Conservation (phyloP, 2,329 filamentous ascomycete genomes). For the Penicillium sp. region DNA sequence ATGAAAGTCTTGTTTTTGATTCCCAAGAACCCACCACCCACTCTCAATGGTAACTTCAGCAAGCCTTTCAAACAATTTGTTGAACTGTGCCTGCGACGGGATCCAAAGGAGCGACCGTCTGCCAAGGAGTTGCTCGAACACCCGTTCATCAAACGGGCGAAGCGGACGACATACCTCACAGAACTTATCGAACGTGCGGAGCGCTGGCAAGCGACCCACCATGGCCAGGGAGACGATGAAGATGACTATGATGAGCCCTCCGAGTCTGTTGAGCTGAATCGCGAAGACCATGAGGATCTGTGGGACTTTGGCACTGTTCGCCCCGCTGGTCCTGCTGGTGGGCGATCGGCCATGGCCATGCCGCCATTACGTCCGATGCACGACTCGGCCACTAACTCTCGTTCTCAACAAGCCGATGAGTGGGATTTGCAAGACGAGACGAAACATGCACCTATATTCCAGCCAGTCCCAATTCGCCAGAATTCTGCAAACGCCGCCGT, state of each 20-base stretch:
- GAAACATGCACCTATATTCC: slow-evolving; percentile 28
- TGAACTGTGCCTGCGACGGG: slow-evolving; percentile 79
- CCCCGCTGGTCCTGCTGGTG: slow-evolving; percentile 69
- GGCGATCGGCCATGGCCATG: slow-evolving; percentile 50
- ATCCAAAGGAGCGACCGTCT: slow-evolving; percentile 83
- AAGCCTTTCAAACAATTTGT: slow-evolving; percentile 83
- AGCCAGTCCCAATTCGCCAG: slow-evolving; percentile 57
- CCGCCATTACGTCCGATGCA: slow-evolving; percentile 72
- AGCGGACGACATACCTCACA: slow-evolving; percentile 94
- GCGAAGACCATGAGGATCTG: slow-evolving; percentile 71
- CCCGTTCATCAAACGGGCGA: slow-evolving; percentile 85
- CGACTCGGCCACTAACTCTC: slow-evolving; percentile 76
- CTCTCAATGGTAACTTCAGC: slow-evolving; percentile 77
- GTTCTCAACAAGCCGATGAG: slow-evolving; percentile 50
- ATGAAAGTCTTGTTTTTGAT: slow-evolving; percentile 99
- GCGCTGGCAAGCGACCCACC: slow-evolving; percentile 74
- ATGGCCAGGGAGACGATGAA: slow-evolving; percentile 67
- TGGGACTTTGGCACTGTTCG: slow-evolving; percentile 99
- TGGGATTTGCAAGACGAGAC: slow-evolving; percentile 32
- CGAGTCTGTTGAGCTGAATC: slow-evolving; percentile 39
- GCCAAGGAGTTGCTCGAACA: slow-evolving; percentile 86
- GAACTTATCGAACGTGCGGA: slow-evolving; percentile 91
- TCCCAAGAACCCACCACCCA: slow-evolving; percentile 86
- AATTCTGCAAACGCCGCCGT: slow-evolving; percentile 19
- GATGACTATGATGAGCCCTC: slow-evolving; percentile 59